A percentile compares a stretch with the other conserved stretches of the same genome.
These are phyloP conservation scores for Trametes cingulata DNA, from an alignment of 768 basidiomycete genomes.

Conservation along the genomic window DNA sequence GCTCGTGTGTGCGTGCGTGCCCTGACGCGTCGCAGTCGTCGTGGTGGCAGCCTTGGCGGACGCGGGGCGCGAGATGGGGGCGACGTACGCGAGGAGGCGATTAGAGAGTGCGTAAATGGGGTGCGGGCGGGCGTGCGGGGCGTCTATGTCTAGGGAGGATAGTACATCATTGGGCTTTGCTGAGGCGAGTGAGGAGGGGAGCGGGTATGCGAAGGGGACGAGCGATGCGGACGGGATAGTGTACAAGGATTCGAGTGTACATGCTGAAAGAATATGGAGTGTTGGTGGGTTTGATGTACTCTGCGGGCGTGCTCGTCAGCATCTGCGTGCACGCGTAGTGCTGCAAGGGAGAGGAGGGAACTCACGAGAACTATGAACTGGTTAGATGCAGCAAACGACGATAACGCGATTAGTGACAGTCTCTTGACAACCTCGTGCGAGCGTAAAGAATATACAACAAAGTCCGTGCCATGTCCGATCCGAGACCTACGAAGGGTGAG, in stretches of 20 bases:
- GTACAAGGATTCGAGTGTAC: constrained; percentile 51
- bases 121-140: constrained; percentile 15
- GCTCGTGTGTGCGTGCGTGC: constrained; percentile 20
- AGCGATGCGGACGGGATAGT: constrained; percentile 50
- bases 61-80: constrained; percentile 33
- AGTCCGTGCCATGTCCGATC: constrained; percentile 25
- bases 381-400: constrained; percentile 47
- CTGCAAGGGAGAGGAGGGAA: background rate
- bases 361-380: constrained; percentile 58
- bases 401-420: constrained; percentile 42
- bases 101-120: constrained; percentile 62
- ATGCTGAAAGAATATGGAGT: constrained; percentile 58
- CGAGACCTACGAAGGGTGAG: constrained; percentile 16
- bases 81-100: constrained; percentile 64
- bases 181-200: constrained; percentile 25
- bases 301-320: constrained; percentile 35
- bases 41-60: constrained; percentile 17
- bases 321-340: too few species aligned
- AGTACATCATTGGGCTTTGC: constrained; percentile 37
- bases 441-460: constrained; percentile 48
- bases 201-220: constrained; percentile 43
- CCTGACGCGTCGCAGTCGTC: background rate
- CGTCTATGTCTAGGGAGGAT: constrained; percentile 40
- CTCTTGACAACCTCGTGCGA: constrained; percentile 53
- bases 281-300: constrained; percentile 56